phyloP scores from a whole-genome alignment of 306 rosid species.

The Dicorynia guianensis region DNA sequence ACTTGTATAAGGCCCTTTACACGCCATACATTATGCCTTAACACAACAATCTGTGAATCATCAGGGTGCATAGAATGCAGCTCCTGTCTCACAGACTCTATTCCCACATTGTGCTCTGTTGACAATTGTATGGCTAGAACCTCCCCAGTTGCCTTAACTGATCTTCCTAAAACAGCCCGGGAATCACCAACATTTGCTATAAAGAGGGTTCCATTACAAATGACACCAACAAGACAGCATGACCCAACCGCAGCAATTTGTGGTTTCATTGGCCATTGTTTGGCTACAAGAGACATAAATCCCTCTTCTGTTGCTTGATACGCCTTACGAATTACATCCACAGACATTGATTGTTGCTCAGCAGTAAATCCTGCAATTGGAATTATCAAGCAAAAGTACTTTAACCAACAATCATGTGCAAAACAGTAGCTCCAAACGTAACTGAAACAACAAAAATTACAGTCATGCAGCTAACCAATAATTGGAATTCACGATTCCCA shows the following conservation, averaged over 20 bases:
- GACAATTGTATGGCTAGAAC: slow-evolving; percentile 69
- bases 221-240: slow-evolving; percentile 74
- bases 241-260: slow-evolving; percentile 86
- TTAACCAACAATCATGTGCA: not conserved
- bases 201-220: slow-evolving; percentile 66
- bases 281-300: slow-evolving; percentile 64
- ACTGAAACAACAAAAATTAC: not conserved
- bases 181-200: slow-evolving; percentile 78
- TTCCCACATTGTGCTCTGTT: slow-evolving; percentile 67
- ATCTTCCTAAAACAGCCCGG: slow-evolving; percentile 78
- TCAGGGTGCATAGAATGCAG: slow-evolving; percentile 76
- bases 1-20: slow-evolving; percentile 86
- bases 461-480: not conserved
- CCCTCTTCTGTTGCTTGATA: slow-evolving; percentile 81
- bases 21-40: slow-evolving; percentile 83
- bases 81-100: slow-evolving; percentile 75
- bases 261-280: slow-evolving; percentile 69
- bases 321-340: slow-evolving; percentile 75
- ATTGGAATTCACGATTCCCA: not conserved
- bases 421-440: not conserved
- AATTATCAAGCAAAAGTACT: slow-evolving; percentile 2
- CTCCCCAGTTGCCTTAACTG: slow-evolving; percentile 67
- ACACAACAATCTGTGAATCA: slow-evolving; percentile 68
- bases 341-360: slow-evolving; percentile 72
- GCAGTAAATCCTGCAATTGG: slow-evolving; percentile 59